Base-by-base conservation (phyloP, 2,329 filamentous ascomycete genomes). In the Fusarium nanum region DNA sequence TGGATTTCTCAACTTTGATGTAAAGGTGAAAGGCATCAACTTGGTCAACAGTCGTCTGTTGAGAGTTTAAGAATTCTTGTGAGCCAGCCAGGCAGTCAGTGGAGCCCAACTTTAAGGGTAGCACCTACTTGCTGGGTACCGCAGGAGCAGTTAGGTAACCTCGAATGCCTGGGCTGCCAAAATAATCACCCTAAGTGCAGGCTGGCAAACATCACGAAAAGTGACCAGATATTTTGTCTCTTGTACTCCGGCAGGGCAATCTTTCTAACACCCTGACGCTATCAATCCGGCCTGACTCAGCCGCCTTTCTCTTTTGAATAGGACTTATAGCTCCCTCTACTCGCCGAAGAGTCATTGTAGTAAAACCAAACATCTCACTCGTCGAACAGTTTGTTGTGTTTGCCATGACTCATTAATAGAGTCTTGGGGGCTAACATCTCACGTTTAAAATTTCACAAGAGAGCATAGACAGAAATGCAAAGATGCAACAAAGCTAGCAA, bases 201-300 rank as follows among this genome's bases (percentile, higher is more conserved):
- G 4, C 6, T 28, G 27, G 18, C 18, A 4, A n/a, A n/a, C 18
- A n/a, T 37, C 18, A n/a, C 34, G 5, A n/a, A n/a, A 37, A 37
- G 11, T 12, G 34, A n/a, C 3, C 34, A 11, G 34, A 37, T n/a
- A 37, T 37, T 37, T n/a, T 37, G 34, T 37, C 34, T 7, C 34
- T 1, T 37, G 4, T 37, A 6, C 18, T 37, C 18, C 34, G 11
- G 34, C 18, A 37, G 18, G 10, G 10, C 34, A 37, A 12, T 12
- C 10, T n/a, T 37, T 37, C 18, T 37, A 37, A n/a, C 16, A n/a
- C 18, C 2, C 32, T n/a, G 34, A 37, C 34, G 18, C 28, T n/a
- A 37, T 12, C 47, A 28, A 40, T 47, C 64, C 73, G 73, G 73
- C 67, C 60, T 75, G 73, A 75, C 73, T 75, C 73, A 75, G 73